These are phyloP conservation scores for Fraxinus pennsylvanica DNA, from an alignment of 257 asterid genomes.

Conservation along the genomic window DNA sequence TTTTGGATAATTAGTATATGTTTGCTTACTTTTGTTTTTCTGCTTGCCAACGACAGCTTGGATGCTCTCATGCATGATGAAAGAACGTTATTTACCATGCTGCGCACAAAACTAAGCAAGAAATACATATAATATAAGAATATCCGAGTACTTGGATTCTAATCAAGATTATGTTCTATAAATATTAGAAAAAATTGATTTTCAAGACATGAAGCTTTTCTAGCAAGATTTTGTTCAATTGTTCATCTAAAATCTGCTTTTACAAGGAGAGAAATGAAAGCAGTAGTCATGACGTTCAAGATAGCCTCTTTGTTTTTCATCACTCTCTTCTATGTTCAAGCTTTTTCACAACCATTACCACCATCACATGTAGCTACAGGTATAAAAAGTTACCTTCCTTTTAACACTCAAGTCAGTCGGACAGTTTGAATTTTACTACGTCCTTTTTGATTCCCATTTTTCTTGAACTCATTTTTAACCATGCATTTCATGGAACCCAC, in stretches of 20 bases:
- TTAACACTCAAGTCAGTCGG: too few relatives aligned
- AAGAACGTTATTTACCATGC: constrained; percentile 32
- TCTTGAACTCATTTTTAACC: too few relatives aligned
- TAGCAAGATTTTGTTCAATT: neutral
- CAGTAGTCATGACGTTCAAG: constrained; percentile 15
- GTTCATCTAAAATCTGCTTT: constrained; percentile 23
- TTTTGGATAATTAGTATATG: neutral
- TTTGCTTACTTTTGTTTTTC: constrained; percentile 1
- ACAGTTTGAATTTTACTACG: too few relatives aligned
- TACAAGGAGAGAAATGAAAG: constrained; percentile 25
- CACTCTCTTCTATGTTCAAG: constrained; percentile 23
- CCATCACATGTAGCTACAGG: constrained; percentile 50
- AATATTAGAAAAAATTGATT: constrained; percentile 11
- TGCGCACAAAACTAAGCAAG: constrained; percentile 37
- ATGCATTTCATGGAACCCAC: too few relatives aligned
- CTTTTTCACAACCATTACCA: constrained; percentile 19
- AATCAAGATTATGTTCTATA: constrained; percentile 36
- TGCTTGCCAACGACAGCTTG: constrained; percentile 25
- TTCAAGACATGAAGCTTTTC: constrained; percentile 14
- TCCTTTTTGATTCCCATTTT: too few relatives aligned
- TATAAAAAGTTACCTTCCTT: neutral
- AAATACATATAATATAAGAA: constrained; percentile 21
- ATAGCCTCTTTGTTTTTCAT: constrained; percentile 12
- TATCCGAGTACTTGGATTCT: constrained; percentile 34
- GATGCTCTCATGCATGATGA: constrained; percentile 15